Conservation (phyloP, 2,329 filamentous ascomycete genomes). For the Sporothrix pseudoabietina region DNA sequence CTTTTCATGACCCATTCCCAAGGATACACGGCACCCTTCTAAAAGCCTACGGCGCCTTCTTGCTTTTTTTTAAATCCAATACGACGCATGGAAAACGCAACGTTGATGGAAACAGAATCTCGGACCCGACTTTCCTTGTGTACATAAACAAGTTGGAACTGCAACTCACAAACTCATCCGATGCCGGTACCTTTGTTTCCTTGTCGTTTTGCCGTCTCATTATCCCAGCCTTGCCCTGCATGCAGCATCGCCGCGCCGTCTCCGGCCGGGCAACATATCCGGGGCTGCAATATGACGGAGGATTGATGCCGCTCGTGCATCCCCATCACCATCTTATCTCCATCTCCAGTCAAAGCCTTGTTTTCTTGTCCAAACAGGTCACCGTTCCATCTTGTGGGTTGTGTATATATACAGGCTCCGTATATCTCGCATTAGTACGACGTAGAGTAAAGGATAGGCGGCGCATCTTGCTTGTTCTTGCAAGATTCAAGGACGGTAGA, state of each 20-base stretch:
- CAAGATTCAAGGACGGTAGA: neutral
- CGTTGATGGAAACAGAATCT: neutral
- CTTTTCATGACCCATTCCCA: neutral
- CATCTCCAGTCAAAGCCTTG: neutral
- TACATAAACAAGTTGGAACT: neutral
- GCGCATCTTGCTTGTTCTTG: no score
- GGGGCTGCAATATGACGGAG: neutral
- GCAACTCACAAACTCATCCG: neutral
- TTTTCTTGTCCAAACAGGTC: neutral
- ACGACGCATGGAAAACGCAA: neutral
- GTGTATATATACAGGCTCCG: neutral
- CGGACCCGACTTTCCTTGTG: neutral
- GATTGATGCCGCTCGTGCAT: neutral
- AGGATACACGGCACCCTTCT: neutral
- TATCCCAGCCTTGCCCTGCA: constrained; percentile 11
- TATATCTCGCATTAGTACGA: neutral
- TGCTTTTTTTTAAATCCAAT: neutral
- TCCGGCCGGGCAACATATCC: neutral
- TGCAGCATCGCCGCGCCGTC: neutral
- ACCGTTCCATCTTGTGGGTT: constrained; percentile 16
- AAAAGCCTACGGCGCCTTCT: neutral
- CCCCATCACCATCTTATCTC: neutral
- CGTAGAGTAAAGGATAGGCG: neutral
- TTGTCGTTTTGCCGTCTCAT: neutral
- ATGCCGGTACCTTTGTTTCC: neutral